These are phyloP conservation scores for Aristolochia contorta DNA, from an alignment of 164 flowering plant species.

Conservation along the genomic window DNA sequence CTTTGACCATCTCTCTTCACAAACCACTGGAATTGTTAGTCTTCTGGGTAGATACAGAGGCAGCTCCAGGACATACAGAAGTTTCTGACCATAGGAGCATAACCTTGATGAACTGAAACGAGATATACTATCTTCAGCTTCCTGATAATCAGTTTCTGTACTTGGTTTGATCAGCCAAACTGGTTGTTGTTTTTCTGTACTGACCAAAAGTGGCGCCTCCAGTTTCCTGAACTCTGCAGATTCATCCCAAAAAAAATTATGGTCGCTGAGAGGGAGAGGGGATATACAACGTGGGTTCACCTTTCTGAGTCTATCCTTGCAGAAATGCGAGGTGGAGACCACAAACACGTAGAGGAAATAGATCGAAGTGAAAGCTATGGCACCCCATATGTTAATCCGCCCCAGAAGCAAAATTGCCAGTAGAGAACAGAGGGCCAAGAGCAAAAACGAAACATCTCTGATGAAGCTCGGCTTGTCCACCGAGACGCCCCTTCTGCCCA, in stretches of 20 bases:
- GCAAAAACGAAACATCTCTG: conserved; percentile 50
- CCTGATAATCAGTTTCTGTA: conserved; percentile 11
- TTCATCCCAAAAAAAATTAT: conserved; percentile 3
- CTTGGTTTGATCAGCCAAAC: neutral
- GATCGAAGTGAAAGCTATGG: conserved; percentile 36
- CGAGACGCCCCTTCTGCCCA: conserved; percentile 11
- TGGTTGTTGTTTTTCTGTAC: conserved; percentile 6
- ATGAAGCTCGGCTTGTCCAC: conserved; percentile 39
- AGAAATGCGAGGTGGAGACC: conserved; percentile 29
- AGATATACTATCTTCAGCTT: conserved; percentile 4
- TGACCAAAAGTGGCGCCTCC: conserved; percentile 18
- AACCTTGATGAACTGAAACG: conserved; percentile 8
- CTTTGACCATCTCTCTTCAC: conserved; percentile 45
- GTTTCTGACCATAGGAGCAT: conserved; percentile 7
- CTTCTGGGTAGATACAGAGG: conserved; percentile 42
- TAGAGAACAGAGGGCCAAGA: conserved; percentile 30
- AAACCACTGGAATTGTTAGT: conserved; percentile 40
- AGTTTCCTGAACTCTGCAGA: conserved; percentile 7
- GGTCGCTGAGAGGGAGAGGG: conserved; percentile 8
- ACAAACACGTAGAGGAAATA: conserved; percentile 51
- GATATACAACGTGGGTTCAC: conserved; percentile 5
- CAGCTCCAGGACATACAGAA: conserved; percentile 22
- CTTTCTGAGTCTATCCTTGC: conserved; percentile 10
- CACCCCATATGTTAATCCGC: conserved; percentile 43
- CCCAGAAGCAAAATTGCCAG: conserved; percentile 31